A percentile compares a stretch with the other conserved stretches of the same genome.
Evolutionary conservation across 2,329 filamentous ascomycete species (phyloP).

Genomic region (Aureobasidium uvarum): DNA sequence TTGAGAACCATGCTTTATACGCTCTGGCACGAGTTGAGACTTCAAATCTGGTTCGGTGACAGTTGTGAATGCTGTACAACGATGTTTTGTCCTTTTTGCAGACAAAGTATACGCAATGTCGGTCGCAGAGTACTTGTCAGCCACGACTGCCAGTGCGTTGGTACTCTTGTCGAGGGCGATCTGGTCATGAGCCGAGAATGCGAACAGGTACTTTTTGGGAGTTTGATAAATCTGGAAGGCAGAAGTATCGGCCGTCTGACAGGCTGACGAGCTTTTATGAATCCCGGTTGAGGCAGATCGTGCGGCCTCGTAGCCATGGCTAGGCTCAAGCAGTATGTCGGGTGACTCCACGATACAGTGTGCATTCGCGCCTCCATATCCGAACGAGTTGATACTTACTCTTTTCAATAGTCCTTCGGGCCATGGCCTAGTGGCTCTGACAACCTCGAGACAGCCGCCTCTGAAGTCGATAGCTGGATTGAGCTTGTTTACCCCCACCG

Average conservation of each 20-base stretch:
- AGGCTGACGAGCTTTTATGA: too few species aligned
- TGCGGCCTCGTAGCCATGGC: too few species aligned
- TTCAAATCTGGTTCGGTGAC: neutral
- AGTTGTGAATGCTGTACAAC: neutral
- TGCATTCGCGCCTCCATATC: constrained; percentile 34
- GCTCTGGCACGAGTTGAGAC: neutral
- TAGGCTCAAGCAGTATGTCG: neutral
- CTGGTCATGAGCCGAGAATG: neutral
- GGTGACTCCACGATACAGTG: constrained; percentile 29
- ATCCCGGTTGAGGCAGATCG: neutral
- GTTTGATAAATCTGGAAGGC: neutral
- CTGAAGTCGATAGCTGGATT: neutral
- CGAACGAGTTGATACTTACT: constrained; percentile 32
- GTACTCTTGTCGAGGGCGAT: neutral
- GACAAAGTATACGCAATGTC: neutral
- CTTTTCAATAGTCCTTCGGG: neutral
- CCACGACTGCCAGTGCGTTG: neutral
- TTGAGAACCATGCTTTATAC: neutral
- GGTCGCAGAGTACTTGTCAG: neutral
- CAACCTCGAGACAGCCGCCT: neutral
- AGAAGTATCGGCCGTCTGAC: too few species aligned
- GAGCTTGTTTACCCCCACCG: neutral
- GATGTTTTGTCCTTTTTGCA: neutral
- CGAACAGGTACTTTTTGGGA: neutral
- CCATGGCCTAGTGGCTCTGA: neutral